phyloP scores from a whole-genome alignment of 139 green algal genomes.

The Volvox africanus region DNA sequence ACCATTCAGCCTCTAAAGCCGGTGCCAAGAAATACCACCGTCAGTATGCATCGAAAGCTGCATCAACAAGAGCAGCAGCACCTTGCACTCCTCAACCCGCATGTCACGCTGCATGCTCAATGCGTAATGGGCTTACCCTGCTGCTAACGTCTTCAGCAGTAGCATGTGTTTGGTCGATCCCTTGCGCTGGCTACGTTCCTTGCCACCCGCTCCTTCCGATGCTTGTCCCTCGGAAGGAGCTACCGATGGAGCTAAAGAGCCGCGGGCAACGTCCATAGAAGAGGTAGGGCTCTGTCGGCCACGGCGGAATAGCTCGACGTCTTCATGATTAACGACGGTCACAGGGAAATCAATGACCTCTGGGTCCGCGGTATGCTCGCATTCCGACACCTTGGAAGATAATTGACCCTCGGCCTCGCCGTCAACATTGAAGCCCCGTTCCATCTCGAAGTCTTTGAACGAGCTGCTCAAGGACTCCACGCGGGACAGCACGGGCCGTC shows the following conservation, averaged over 20 bases:
- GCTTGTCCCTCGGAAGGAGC: slow-evolving; percentile 3
- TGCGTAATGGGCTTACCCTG: background rate
- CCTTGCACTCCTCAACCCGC: too few relatives aligned
- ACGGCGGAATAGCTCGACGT: slow-evolving; percentile 50
- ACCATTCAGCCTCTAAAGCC: too few relatives aligned
- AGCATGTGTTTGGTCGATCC: background rate
- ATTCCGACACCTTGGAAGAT: slow-evolving; percentile 41
- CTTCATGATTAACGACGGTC: slow-evolving; percentile 18
- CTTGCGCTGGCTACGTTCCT: slow-evolving; percentile 18
- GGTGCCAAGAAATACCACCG: too few relatives aligned
- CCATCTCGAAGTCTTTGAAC: slow-evolving; percentile 70
- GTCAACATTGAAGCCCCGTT: slow-evolving; percentile 40
- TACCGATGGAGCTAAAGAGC: slow-evolving; percentile 35
- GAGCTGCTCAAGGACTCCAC: slow-evolving; percentile 72
- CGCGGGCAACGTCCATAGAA: slow-evolving; percentile 53
- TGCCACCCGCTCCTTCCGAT: background rate
- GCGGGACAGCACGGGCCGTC: slow-evolving; percentile 59
- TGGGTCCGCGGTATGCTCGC: slow-evolving; percentile 3
- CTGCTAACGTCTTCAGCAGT: slow-evolving; percentile 1
- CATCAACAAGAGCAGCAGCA: too few relatives aligned
- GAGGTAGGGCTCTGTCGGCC: slow-evolving; percentile 49
- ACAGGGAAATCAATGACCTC: slow-evolving; percentile 51
- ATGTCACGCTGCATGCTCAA: too few relatives aligned
- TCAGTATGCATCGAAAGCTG: too few relatives aligned
- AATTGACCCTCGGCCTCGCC: slow-evolving; percentile 12